Evolutionary conservation across 176 grass and related monocot species (phyloP).

Genomic region (Oryza punctata): DNA sequence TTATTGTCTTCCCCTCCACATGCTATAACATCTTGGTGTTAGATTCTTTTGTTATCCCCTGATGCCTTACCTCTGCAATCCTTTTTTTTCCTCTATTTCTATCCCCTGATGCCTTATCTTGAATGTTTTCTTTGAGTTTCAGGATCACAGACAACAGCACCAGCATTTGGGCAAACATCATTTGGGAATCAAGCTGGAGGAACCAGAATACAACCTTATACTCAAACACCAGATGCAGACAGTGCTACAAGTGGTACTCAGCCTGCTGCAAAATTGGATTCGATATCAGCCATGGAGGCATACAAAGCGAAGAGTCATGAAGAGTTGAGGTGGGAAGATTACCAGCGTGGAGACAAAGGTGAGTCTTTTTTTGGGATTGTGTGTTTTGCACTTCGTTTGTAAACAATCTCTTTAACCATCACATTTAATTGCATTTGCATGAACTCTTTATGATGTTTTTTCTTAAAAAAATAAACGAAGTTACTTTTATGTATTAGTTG

Average conservation of each 20-base stretch:
- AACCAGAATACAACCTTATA: conserved; percentile 67
- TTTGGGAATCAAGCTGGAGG: conserved; percentile 78
- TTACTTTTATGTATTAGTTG: background rate
- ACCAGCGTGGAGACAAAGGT: conserved; percentile 92
- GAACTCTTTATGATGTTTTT: background rate
- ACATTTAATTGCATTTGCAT: conserved; percentile 9
- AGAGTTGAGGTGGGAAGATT: conserved; percentile 92
- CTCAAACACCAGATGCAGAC: conserved; percentile 73
- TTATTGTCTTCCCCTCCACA: conserved; percentile 22
- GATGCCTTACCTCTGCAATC: background rate
- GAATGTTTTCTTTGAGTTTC: conserved; percentile 19
- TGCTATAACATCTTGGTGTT: conserved; percentile 25
- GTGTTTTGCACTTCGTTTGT: background rate
- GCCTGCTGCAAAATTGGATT: conserved; percentile 74
- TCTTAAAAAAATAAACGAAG: background rate
- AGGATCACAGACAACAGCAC: conserved; percentile 71
- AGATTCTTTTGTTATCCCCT: conserved; percentile 15
- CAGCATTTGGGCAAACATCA: conserved; percentile 65
- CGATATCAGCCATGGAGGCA: conserved; percentile 89
- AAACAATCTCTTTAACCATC: background rate
- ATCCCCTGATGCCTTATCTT: background rate
- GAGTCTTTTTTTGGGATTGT: conserved; percentile 14
- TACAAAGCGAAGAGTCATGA: conserved; percentile 98
- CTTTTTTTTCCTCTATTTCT: background rate
- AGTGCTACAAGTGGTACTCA: conserved; percentile 62